These are phyloP conservation scores for Ogataea pilisensis DNA, from an alignment of 805 yeast species.

Conservation along the genomic window DNA sequence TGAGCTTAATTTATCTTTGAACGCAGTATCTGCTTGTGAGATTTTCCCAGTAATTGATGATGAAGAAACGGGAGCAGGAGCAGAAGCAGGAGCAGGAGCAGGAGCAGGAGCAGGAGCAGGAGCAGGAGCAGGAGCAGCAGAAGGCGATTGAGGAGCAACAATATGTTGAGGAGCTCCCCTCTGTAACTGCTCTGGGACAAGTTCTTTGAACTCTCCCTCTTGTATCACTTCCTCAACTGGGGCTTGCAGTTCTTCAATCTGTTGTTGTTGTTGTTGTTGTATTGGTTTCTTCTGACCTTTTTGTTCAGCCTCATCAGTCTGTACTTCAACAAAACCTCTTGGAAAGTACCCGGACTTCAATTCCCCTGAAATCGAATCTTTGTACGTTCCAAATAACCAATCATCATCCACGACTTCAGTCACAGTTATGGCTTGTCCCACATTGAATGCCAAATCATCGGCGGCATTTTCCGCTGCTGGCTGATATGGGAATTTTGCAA, in stretches of 20 bases:
- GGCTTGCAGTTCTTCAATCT: not conserved
- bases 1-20: conserved; percentile 46
- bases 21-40: conserved; percentile 19
- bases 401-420: conserved; percentile 83
- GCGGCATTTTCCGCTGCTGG: conserved; percentile 52
- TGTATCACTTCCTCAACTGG: not conserved
- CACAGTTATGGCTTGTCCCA: conserved; percentile 70
- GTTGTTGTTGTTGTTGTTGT: not conserved
- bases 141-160: too few relatives aligned
- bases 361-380: conserved; percentile 38
- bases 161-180: too few relatives aligned
- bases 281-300: too few relatives aligned
- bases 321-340: conserved; percentile 62
- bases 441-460: conserved; percentile 74
- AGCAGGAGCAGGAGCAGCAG: not conserved
- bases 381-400: conserved; percentile 77
- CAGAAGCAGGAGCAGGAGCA: not conserved
- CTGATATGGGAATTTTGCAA: conserved; percentile 29
- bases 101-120: not conserved
- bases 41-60: not conserved
- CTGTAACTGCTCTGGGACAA: not conserved
- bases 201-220: not conserved
- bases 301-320: conserved; percentile 2
- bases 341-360: conserved; percentile 78
- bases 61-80: not conserved